Base-by-base conservation (phyloP, 805 yeast species). In the Starmerella vaccinii region DNA sequence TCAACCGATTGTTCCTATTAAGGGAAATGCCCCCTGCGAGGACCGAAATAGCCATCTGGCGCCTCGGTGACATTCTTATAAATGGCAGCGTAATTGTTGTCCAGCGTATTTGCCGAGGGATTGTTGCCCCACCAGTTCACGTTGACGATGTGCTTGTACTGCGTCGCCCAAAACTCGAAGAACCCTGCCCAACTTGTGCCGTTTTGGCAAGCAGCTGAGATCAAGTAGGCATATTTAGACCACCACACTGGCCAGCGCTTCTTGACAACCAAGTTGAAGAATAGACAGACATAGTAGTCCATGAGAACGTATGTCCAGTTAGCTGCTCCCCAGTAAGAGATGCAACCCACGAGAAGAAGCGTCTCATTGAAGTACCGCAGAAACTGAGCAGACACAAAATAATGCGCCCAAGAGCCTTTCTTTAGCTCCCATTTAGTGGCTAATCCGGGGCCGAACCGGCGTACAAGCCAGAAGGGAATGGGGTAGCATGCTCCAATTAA, bases 291-390 rank as follows among this genome's bases (percentile, higher is more conserved):
- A 46, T 63, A 62, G 43, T 73, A 63, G 8, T 72, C 73, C 2
- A 73, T 72, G 71, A 80, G 71, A 19, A 81, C 60, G 46, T 82
- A 81, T 4, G 86, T 84, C 62, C 81, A 74, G 1, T 83, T 81
- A 59, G 78, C 75, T 23, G 86, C 88, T 55, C 81, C 65, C 33
- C 33, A 30, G n/a, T 30, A 12, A 6, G 16, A 12, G 33, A 30
- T 30, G n/a, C 33, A 30, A n/a, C 33, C 33, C 7, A 30, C 33
- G 6, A 78, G 55, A 1, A 76, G 65, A 30, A 81, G 66, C 16
- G 50, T 26, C 39, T 54, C 57, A 27, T 48, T 43, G 35, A 51
- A 18, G 32, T 43, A 32, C 24, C 8, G 24, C 7, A 54, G 43
- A 16, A 29, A 50, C 18, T 18, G 15, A 54, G 37, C 40, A 10